A percentile compares a stretch with the other conserved stretches of the same genome.
Conservation (phyloP, 169 alveolate genomes). For the Plasmodium berghei region DNA sequence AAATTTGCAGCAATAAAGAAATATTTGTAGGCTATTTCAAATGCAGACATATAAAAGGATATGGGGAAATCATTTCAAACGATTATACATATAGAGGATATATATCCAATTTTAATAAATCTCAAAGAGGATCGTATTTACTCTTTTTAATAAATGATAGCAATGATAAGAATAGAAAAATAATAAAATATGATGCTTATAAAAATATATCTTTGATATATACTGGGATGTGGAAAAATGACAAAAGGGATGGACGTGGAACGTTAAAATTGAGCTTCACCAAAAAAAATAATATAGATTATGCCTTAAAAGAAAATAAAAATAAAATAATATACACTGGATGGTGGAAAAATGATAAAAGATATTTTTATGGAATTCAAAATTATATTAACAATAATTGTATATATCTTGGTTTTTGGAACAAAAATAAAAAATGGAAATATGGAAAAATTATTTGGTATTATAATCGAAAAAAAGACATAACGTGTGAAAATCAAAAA, state of each 20-base stretch:
- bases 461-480: background rate
- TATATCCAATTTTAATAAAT: conserved; percentile 12
- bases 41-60: conserved; percentile 16
- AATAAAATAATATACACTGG: conserved; percentile 27
- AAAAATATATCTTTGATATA: background rate
- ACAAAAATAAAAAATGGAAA: conserved; percentile 26
- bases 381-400: conserved; percentile 6
- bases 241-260: conserved; percentile 53
- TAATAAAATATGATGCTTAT: too few relatives aligned
- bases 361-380: conserved; percentile 63
- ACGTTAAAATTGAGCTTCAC: background rate
- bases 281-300: too few relatives aligned
- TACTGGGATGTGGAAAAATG: conserved; percentile 28
- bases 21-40: conserved; percentile 29
- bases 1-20: background rate
- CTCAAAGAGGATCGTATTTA: conserved; percentile 2
- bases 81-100: conserved; percentile 17
- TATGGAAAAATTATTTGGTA: conserved; percentile 50
- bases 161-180: too few relatives aligned
- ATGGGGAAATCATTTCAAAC: conserved; percentile 30
- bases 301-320: background rate
- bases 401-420: conserved; percentile 49
- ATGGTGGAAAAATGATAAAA: conserved; percentile 21
- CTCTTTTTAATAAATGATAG: background rate
- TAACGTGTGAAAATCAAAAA: background rate